Evolutionary conservation across 495 filamentous ascomycete genomes (phyloP).

Genomic region (Halenospora varia): DNA sequence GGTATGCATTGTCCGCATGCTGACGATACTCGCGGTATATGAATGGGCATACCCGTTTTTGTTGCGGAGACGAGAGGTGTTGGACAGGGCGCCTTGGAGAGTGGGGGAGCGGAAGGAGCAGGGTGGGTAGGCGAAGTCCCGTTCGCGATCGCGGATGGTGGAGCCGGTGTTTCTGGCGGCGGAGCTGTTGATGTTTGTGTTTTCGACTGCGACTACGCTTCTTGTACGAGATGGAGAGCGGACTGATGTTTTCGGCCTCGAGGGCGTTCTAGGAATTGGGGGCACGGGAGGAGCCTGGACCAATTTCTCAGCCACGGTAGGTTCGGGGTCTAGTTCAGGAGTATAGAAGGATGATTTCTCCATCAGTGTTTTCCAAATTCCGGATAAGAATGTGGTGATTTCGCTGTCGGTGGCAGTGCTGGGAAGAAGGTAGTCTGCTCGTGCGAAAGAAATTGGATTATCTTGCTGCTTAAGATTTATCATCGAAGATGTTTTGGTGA

Average conservation of each 20-base stretch:
- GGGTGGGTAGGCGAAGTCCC: constrained; percentile 6
- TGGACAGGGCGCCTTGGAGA: background rate
- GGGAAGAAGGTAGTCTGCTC: constrained; percentile 24
- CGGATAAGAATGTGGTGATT: constrained; percentile 21
- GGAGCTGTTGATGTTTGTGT: no score
- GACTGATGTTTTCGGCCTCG: background rate
- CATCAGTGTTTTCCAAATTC: constrained; percentile 20
- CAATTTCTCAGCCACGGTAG: background rate
- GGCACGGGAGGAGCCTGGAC: background rate
- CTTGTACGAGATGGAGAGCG: no score
- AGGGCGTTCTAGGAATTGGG: background rate
- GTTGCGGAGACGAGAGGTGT: background rate
- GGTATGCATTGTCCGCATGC: no score
- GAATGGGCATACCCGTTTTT: no score
- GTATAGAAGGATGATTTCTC: constrained; percentile 23
- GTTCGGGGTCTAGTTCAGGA: constrained; percentile 13
- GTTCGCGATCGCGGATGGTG: background rate
- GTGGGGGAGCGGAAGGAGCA: background rate
- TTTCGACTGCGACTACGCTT: no score
- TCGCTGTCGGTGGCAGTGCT: constrained; percentile 22
- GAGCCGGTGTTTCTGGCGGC: no score
- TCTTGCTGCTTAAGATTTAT: background rate
- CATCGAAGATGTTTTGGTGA: no score
- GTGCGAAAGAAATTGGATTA: constrained; percentile 14
- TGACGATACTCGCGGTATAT: no score